Evolutionary conservation across 2,329 filamentous ascomycete genomes (phyloP).

Genomic region (Penicillium sp.): DNA sequence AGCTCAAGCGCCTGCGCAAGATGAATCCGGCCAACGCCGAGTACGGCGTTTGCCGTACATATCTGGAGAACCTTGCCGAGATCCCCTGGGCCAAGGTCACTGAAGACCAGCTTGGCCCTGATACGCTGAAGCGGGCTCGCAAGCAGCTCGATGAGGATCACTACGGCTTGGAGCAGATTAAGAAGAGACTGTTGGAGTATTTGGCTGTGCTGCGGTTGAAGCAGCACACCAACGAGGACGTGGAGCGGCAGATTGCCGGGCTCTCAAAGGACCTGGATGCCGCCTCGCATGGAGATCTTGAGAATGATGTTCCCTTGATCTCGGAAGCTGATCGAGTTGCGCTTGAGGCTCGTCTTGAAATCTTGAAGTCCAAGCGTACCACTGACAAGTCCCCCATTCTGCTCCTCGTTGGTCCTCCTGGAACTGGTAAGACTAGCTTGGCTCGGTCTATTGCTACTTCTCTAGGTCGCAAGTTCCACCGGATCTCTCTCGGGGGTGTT

Average conservation of each 20-base stretch:
- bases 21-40: conserved; percentile 97
- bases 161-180: conserved; percentile 94
- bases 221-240: conserved; percentile 80
- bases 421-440: conserved; percentile 93
- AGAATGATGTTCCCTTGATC: conserved; percentile 59
- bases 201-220: conserved; percentile 94
- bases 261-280: conserved; percentile 51
- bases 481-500: conserved; percentile 93
- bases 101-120: conserved; percentile 79
- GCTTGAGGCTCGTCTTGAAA: conserved; percentile 66
- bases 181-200: conserved; percentile 94
- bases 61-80: conserved; percentile 89
- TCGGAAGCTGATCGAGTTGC: conserved; percentile 50
- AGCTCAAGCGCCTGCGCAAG: conserved; percentile 84
- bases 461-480: conserved; percentile 91
- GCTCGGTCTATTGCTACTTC: conserved; percentile 91
- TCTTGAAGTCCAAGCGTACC: conserved; percentile 79
- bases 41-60: conserved; percentile 89
- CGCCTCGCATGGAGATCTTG: conserved; percentile 47
- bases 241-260: conserved; percentile 72
- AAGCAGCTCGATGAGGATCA: conserved; percentile 95
- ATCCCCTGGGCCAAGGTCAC: conserved; percentile 89
- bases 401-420: conserved; percentile 87
- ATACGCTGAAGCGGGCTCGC: conserved; percentile 75
- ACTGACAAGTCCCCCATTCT: conserved; percentile 95